phyloP scores from a whole-genome alignment of 2,329 filamentous ascomycete species.

The Apiospora aurea region DNA sequence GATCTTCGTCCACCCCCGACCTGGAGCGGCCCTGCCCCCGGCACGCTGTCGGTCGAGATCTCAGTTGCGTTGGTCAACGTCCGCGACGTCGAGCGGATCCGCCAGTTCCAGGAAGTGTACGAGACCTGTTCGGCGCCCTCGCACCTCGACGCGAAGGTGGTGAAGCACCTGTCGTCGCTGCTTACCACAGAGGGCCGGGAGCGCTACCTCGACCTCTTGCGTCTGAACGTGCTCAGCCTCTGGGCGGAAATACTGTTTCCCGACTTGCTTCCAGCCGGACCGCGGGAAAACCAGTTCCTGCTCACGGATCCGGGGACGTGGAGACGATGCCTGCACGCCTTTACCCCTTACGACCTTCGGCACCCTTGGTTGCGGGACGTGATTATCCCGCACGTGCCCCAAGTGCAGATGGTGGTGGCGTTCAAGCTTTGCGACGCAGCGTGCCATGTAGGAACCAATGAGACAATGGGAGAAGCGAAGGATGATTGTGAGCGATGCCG shows the following conservation, averaged over 20 bases:
- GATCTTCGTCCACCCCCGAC: neutral
- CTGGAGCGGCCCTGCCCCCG: neutral
- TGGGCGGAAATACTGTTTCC: neutral
- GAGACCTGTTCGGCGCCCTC: neutral
- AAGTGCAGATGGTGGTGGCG: neutral
- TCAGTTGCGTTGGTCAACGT: neutral
- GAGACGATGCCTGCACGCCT: neutral
- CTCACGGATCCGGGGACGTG: too few relatives aligned
- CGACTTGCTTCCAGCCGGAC: neutral
- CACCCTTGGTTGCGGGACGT: neutral
- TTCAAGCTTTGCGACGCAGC: neutral
- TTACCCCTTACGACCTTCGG: neutral
- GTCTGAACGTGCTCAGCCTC: neutral
- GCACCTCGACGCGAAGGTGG: neutral
- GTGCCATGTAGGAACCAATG: neutral
- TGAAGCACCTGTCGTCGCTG: neutral
- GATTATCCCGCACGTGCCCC: neutral
- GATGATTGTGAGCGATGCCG: too few relatives aligned
- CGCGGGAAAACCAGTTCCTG: too few relatives aligned
- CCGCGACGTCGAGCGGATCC: neutral
- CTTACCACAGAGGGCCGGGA: neutral
- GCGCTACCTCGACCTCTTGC: neutral
- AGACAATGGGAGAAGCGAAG: too few relatives aligned
- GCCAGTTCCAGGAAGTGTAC: neutral
- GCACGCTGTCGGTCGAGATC: neutral